phyloP scores from a whole-genome alignment of 169 alveolate genomes.

The Besnoitia besnoiti region DNA sequence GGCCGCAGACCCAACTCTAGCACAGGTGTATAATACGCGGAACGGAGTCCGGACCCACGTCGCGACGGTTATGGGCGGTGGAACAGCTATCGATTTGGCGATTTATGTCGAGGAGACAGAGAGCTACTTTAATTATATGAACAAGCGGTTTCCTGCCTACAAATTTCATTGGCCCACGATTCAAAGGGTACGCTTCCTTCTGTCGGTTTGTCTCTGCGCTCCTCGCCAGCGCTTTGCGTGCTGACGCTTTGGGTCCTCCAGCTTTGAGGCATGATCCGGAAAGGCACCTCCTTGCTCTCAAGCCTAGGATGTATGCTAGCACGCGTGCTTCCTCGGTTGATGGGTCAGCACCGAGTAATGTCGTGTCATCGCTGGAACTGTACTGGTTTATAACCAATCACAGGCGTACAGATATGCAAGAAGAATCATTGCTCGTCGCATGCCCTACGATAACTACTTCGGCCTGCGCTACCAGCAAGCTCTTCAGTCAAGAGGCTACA shows the following conservation, averaged over 20 bases:
- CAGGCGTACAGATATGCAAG: conserved; percentile 33
- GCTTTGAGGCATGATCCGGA: no score
- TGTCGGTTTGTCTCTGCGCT: no score
- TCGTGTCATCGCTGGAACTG: no score
- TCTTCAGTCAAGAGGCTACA: conserved; percentile 12
- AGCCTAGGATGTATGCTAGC: no score
- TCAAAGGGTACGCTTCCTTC: conserved; percentile 5
- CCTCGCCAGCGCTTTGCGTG: no score
- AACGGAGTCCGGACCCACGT: conserved; percentile 76
- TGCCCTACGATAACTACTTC: conserved; percentile 18
- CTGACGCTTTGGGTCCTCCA: no score
- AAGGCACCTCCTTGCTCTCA: no score
- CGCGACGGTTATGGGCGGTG: conserved; percentile 78
- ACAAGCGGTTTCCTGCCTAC: conserved; percentile 44
- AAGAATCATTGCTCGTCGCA: not conserved
- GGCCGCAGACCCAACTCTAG: conserved; percentile 71
- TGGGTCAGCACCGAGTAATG: no score
- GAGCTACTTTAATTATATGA: conserved; percentile 13
- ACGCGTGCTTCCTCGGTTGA: no score
- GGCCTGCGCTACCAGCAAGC: conserved; percentile 2
- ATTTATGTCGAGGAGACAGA: conserved; percentile 72
- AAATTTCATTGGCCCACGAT: conserved; percentile 37
- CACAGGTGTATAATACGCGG: conserved; percentile 71
- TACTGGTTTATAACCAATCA: no score
- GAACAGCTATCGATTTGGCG: conserved; percentile 78